Percentiles rank a stretch among this genome's conserved stretches.
These are phyloP conservation scores for Rhinocladiella similis DNA, from an alignment of 2,329 filamentous ascomycete genomes.

Conservation along the genomic window DNA sequence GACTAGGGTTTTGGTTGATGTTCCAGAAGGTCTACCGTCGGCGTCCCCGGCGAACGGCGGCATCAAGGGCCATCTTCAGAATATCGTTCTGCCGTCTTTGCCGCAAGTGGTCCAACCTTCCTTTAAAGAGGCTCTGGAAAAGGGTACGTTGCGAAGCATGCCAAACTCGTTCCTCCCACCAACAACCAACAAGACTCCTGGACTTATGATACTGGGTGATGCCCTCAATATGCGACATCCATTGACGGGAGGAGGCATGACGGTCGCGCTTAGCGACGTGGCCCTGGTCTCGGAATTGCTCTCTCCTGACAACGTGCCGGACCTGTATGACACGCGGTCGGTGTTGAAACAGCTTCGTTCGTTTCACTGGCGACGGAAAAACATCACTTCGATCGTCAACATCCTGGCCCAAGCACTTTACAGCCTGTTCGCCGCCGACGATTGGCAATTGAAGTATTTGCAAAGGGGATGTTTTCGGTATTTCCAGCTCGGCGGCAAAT, in stretches of 20 bases:
- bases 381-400: constrained; percentile 84
- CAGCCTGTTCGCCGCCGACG: constrained; percentile 81
- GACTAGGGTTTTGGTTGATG: constrained; percentile 85
- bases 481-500: constrained; percentile 72
- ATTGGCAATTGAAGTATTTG: constrained; percentile 69
- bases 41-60: constrained; percentile 75
- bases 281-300: constrained; percentile 75
- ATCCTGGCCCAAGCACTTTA: constrained; percentile 97
- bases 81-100: constrained; percentile 75
- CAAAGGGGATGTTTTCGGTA: constrained; percentile 91
- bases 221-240: constrained; percentile 99
- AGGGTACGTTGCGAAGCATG: constrained; percentile 83
- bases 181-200: constrained; percentile 67
- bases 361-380: constrained; percentile 89
- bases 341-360: constrained; percentile 68
- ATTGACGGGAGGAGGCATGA: constrained; percentile 96
- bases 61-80: constrained; percentile 78
- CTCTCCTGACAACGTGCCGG: constrained; percentile 65
- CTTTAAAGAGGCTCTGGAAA: constrained; percentile 74
- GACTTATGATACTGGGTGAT: constrained; percentile 82
- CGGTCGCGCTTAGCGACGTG: constrained; percentile 91
- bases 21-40: constrained; percentile 73
- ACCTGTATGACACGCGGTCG: constrained; percentile 65
- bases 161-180: constrained; percentile 93
- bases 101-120: constrained; percentile 70